Base-by-base conservation (phyloP, 2,329 filamentous ascomycete genomes). In the Cytospora chrysosperma region DNA sequence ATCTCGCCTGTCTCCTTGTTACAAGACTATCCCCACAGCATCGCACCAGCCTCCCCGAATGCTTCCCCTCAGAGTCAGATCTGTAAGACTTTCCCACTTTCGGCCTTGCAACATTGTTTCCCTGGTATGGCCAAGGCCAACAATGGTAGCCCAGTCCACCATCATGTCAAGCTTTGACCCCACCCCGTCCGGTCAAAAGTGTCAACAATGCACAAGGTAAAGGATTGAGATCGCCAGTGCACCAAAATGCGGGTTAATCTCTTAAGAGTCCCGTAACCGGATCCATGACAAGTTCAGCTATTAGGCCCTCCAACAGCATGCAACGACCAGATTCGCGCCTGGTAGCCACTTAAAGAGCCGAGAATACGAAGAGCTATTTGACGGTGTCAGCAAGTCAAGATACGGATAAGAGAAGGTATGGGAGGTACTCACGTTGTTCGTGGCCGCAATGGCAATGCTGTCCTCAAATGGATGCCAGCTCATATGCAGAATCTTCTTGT, bases 401-500 rank as follows among this genome's bases (percentile, higher is more conserved):
- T 10, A 24, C 40, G 4, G 17, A 15, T 15, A 3, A 51, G 6
- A 19, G 15, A 15, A 15, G 27, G 19, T n/a, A 12, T 24, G n/a
- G 34, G 1, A 12, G 15, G 10, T 8, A 83, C 94, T 90, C 81
- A 98, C 95, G 79, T 99, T 99, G 84, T 99, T 99, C 68, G 95
- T 99, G 66, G 95, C 95, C 70, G 95, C 95, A 82, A 99, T 99
- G 63, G 95, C 95, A 79, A 99, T 99, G 81, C 94, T 98, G 80
- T 99, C 94, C 79, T 99, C 95, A 73, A 96, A 97, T 56, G 95
- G 95, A 87, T 99, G 95, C 95, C 95, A 99, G 80, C 94, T 98
- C 95, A 99, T 99, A 77, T 99, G 95, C 75, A 99, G 77, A 72
- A 99, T 99, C 86, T 99, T 99, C 86, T 98, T 99, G 85, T 98